Evolutionary conservation across 495 filamentous ascomycete species (phyloP), one percentile per base, ranked within the genome.

Genomic region (Pyrenopolyporus hunteri): DNA sequence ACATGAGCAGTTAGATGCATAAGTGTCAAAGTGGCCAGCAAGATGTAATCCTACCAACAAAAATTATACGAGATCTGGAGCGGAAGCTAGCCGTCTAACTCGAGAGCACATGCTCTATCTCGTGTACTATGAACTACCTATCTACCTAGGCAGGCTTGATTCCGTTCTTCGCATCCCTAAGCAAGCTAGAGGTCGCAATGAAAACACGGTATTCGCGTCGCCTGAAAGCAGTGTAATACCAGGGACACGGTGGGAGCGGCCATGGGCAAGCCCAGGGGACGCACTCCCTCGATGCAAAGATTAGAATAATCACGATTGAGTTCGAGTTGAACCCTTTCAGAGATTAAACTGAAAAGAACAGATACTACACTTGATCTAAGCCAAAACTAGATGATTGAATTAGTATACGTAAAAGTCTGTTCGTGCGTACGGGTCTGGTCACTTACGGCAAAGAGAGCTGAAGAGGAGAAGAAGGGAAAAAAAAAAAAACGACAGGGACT

Each of bases 281-380:
- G 74, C 70, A 55, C 73, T 63, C 62, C 73, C 87, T 54, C 55
- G 63, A 46, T 76, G 66, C 81, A 81, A 90, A 91, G 90, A 92
- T 90, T 80, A 82, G 86, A 83, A 84, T 90, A 92, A 92, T 90
- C 86, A 87, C 82, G 81, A 84, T 83, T 87, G 82, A 83, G 79
- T 80, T 80, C 84, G 78, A 64, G 76, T 88, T 84, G 85, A 73
- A 67, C 69, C 76, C 73, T 84, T 83, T 82, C 82, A 85, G 82
- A 83, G 80, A 84, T 93, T 92, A 93, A 91, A 92, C 89, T 93
- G 88, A 92, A 92, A 93, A 95, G 91, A 95, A 95, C 91, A 95
- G 91, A 94, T 96, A 94, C 90, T 93, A 94, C 90, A 93, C 90
- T 93, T 93, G 90, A 94, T 93, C 90, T 94, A 88, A 89, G 86